Percentiles rank a stretch among this genome's conserved stretches.
These are phyloP conservation scores for Wickerhamiella bombiphila DNA, from an alignment of 805 yeast species.

Conservation along the genomic window DNA sequence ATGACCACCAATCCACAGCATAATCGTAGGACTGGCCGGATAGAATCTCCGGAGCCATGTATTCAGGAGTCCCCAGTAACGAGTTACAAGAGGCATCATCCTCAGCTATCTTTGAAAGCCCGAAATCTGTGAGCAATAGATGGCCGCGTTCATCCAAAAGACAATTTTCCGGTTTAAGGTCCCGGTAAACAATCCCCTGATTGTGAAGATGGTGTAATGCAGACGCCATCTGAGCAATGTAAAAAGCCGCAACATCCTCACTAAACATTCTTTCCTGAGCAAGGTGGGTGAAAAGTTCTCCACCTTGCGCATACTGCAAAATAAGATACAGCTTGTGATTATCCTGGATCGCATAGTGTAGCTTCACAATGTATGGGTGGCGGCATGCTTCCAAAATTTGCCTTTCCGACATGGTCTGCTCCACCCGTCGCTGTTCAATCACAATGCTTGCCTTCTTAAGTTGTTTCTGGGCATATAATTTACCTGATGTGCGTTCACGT, in stretches of 20 bases:
- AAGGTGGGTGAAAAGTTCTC: slow-evolving; percentile 60
- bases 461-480: slow-evolving; percentile 75
- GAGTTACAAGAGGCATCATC: slow-evolving; percentile 35
- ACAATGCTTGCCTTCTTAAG: slow-evolving; percentile 67
- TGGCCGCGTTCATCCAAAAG: slow-evolving; percentile 65
- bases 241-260: slow-evolving; percentile 59
- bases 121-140: slow-evolving; percentile 73
- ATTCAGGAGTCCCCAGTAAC: slow-evolving; percentile 64
- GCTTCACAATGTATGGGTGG: slow-evolving; percentile 70
- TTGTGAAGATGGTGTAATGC: slow-evolving; percentile 65
- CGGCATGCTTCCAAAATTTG: slow-evolving; percentile 55
- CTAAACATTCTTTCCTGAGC: slow-evolving; percentile 33
- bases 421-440: slow-evolving; percentile 42
- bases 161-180: slow-evolving; percentile 82
- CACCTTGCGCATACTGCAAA: slow-evolving; percentile 76
- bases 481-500: slow-evolving; percentile 44
- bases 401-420: slow-evolving; percentile 68
- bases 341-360: slow-evolving; percentile 77
- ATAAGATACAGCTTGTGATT: slow-evolving; percentile 56
- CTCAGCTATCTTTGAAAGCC: slow-evolving; percentile 39
- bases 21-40: slow-evolving; percentile 64
- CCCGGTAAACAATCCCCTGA: slow-evolving; percentile 75
- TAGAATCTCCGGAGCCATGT: slow-evolving; percentile 82
- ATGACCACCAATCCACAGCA: slow-evolving; percentile 83
- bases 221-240: slow-evolving; percentile 65